These are phyloP conservation scores for Apostasia ramifera DNA, from an alignment of 106 monocot genomes.

Conservation along the genomic window DNA sequence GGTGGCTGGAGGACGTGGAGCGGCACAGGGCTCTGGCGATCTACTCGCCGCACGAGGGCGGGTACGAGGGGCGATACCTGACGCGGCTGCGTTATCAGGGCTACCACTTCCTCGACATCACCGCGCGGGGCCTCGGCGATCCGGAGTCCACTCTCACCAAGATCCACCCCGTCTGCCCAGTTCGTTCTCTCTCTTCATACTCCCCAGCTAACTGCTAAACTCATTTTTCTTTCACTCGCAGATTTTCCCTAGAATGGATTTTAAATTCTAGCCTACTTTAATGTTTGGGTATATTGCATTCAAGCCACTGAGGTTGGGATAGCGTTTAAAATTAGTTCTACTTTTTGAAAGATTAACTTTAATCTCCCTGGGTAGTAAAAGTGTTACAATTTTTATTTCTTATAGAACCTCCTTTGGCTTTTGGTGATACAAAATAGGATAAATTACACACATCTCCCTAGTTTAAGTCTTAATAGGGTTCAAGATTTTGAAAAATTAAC, in stretches of 20 bases:
- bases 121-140: constrained; percentile 84
- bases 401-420: no score
- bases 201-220: no score
- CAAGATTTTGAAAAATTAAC: no score
- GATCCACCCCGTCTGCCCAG: constrained; percentile 86
- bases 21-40: constrained; percentile 82
- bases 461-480: no score
- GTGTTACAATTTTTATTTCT: no score
- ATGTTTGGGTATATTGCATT: neutral
- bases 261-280: neutral
- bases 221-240: neutral
- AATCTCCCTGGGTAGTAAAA: no score
- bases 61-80: constrained; percentile 87
- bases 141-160: constrained; percentile 85
- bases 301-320: no score
- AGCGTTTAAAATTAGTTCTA: no score
- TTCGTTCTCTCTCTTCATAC: constrained; percentile 5
- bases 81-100: constrained; percentile 73
- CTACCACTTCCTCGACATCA: constrained; percentile 71
- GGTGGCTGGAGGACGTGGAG: constrained; percentile 86
- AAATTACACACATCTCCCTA: no score
- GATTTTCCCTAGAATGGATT: no score
- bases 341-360: no score
- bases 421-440: no score
- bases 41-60: constrained; percentile 84